Evolutionary conservation across 306 rosid species (phyloP).

Genomic region (Senna siamea): DNA sequence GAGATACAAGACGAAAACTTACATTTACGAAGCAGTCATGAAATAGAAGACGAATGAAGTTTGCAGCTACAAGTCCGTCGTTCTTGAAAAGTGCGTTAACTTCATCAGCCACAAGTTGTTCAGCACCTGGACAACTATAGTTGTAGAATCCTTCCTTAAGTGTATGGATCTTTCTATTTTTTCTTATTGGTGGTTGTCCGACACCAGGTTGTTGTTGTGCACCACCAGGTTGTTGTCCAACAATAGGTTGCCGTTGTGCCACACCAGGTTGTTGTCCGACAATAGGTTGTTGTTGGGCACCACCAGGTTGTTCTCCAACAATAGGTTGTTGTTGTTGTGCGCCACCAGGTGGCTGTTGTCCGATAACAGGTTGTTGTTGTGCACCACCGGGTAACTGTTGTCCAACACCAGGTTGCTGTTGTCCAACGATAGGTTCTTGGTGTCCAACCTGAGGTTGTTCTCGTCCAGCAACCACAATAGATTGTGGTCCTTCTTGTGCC

Average conservation of each 20-base stretch:
- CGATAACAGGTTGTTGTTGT: too few species aligned
- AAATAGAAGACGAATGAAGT: slow-evolving; percentile 63
- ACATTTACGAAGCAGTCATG: slow-evolving; percentile 83
- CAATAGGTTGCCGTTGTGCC: too few species aligned
- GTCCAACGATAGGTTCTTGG: not conserved
- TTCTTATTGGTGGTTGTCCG: too few species aligned
- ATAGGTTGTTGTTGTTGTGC: not conserved
- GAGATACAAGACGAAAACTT: slow-evolving; percentile 15
- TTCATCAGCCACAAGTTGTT: slow-evolving; percentile 41
- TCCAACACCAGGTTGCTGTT: too few species aligned
- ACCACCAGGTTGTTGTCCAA: too few species aligned
- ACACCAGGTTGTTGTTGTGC: too few species aligned
- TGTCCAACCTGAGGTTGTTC: too few species aligned
- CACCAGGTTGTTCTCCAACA: too few species aligned
- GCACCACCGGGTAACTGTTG: too few species aligned
- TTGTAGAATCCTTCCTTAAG: slow-evolving; percentile 46
- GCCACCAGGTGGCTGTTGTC: too few species aligned
- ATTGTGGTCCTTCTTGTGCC: not conserved
- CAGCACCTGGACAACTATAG: slow-evolving; percentile 51
- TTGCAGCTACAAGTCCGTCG: slow-evolving; percentile 43
- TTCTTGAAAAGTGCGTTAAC: not conserved
- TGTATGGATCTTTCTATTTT: not conserved
- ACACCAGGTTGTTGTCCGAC: too few species aligned
- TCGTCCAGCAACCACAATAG: not conserved
- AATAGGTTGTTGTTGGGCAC: too few species aligned